Conservation (phyloP, 73 alveolate genomes). For the Paramecium sonneborni region DNA sequence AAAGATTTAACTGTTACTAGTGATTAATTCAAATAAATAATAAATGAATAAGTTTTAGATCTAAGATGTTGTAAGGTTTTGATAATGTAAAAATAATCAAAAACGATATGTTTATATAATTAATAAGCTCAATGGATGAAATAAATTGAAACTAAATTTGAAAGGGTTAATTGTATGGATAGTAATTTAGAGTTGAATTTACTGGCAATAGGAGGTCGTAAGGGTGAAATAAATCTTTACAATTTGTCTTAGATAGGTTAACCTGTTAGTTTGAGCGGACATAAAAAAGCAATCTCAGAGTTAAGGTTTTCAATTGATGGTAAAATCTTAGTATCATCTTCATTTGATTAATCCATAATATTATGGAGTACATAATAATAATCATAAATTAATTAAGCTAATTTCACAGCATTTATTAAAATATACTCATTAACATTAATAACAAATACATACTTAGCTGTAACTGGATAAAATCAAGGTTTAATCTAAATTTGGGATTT, state of each 20-base stretch:
- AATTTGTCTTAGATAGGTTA: neutral
- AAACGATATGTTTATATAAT: neutral
- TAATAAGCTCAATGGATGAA: neutral
- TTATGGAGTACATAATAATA: neutral
- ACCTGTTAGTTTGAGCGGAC: neutral
- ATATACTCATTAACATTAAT: neutral
- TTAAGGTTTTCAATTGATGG: neutral
- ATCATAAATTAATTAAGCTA: neutral
- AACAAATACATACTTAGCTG: neutral
- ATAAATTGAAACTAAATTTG: neutral
- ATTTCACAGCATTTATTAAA: neutral
- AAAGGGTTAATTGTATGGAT: neutral
- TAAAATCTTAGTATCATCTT: neutral
- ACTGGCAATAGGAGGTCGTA: neutral
- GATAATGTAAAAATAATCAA: neutral
- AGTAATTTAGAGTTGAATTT: neutral
- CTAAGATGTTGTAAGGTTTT: neutral
- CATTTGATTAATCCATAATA: neutral
- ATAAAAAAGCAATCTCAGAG: neutral
- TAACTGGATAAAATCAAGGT: neutral
- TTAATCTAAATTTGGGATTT: neutral
- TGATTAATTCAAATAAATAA: neutral
- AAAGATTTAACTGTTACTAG: neutral
- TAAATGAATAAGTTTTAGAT: neutral
- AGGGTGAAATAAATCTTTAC: neutral